Percentiles rank a stretch among this genome's conserved stretches.
These are phyloP conservation scores for Coffea canephora DNA, from an alignment of 257 asterid species.

Conservation along the genomic window DNA sequence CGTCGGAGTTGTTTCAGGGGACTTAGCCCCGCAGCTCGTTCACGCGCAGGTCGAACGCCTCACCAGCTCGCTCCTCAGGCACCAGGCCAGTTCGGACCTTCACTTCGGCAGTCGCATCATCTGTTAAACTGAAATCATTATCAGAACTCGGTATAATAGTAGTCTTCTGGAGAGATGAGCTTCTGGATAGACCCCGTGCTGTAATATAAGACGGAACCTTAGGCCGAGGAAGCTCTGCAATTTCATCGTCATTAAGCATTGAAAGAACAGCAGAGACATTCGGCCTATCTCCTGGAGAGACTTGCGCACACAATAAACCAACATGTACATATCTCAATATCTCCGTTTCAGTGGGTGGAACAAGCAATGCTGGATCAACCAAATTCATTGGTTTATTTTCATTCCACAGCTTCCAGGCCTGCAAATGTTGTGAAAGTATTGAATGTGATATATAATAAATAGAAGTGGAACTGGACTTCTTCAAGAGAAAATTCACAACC, in stretches of 20 bases:
- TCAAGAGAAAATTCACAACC: no score
- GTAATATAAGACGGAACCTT: background rate
- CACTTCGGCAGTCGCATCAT: no score
- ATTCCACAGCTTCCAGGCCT: constrained; percentile 22
- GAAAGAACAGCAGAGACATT: constrained; percentile 5
- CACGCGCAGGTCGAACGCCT: no score
- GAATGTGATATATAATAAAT: background rate
- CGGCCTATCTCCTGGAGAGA: background rate
- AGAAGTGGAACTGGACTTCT: no score
- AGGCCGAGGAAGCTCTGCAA: background rate
- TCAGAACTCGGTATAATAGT: no score
- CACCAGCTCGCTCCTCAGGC: no score
- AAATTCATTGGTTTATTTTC: constrained; percentile 11
- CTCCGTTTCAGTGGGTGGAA: background rate
- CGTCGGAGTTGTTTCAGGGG: no score
- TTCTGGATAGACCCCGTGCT: background rate
- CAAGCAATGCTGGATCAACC: constrained; percentile 13
- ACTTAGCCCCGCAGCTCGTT: no score
- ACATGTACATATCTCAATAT: constrained; percentile 5
- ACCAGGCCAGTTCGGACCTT: no score
- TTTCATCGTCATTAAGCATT: constrained; percentile 8
- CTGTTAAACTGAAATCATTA: no score
- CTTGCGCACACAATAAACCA: constrained; percentile 16
- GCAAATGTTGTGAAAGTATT: background rate
- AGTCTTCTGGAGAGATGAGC: background rate